phyloP scores from a whole-genome alignment of 75 land plant genomes.

The Chamaecyparis obtusa region DNA sequence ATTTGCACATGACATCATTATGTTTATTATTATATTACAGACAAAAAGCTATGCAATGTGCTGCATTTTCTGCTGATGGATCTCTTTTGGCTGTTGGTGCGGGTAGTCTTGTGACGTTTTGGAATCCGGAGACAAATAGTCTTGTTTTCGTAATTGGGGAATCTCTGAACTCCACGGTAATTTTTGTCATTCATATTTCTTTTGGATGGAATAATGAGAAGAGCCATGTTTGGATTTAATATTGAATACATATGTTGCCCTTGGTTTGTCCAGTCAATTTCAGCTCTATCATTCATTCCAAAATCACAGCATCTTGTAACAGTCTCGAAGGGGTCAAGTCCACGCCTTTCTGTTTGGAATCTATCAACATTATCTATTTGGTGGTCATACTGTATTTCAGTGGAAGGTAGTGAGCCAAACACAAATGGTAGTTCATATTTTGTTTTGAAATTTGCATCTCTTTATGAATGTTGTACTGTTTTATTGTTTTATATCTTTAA shows the following conservation, averaged over 20 bases:
- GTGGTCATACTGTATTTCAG: slow-evolving; percentile 73
- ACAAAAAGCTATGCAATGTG: slow-evolving; percentile 69
- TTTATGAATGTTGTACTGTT: neutral
- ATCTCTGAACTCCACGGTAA: slow-evolving; percentile 1
- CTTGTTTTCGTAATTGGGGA: slow-evolving; percentile 71
- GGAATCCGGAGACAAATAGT: slow-evolving; percentile 78
- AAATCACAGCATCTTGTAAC: slow-evolving; percentile 69
- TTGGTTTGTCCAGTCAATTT: slow-evolving; percentile 46
- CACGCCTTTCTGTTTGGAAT: slow-evolving; percentile 76
- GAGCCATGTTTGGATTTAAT: neutral
- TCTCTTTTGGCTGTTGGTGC: slow-evolving; percentile 90
- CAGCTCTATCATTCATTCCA: slow-evolving; percentile 58
- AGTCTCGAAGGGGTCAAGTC: slow-evolving; percentile 45
- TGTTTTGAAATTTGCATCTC: neutral
- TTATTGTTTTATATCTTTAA: slow-evolving; percentile 20
- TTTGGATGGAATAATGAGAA: neutral
- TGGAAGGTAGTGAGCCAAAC: slow-evolving; percentile 48
- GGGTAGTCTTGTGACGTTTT: slow-evolving; percentile 70
- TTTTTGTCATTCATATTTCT: neutral
- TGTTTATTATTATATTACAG: slow-evolving; percentile 27
- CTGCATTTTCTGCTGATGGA: slow-evolving; percentile 87
- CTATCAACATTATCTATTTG: slow-evolving; percentile 53
- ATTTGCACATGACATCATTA: neutral
- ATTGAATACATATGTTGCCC: neutral
- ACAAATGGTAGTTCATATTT: neutral